Conservation (phyloP, 73 alveolate species). For the Halteria grandinella region DNA sequence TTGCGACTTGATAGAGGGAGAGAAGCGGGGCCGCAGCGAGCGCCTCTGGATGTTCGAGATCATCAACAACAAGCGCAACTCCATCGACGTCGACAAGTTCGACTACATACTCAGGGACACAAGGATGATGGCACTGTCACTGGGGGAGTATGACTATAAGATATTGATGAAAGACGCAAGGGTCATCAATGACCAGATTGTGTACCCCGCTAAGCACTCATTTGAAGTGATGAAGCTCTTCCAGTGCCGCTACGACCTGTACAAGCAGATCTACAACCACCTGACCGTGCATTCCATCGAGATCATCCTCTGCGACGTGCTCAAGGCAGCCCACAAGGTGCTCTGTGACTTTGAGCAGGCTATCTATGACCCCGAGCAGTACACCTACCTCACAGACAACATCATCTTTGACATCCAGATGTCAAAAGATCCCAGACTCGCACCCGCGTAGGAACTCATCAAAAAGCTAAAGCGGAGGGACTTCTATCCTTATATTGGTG, state of each 20-base stretch:
- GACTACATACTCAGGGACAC: constrained; percentile 93
- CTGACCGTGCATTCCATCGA: constrained; percentile 57
- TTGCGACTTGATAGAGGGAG: constrained; percentile 76
- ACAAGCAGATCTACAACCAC: constrained; percentile 60
- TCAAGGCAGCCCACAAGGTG: constrained; percentile 51
- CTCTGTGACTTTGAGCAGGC: constrained; percentile 50
- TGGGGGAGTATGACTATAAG: constrained; percentile 72
- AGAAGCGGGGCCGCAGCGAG: constrained; percentile 34
- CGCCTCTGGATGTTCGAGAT: constrained; percentile 83
- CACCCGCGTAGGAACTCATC: constrained; percentile 47
- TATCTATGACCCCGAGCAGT: constrained; percentile 40
- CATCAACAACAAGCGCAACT: constrained; percentile 85
- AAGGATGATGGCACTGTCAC: constrained; percentile 68
- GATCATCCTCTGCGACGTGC: constrained; percentile 55
- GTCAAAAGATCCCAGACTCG: constrained; percentile 48
- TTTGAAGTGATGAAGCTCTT: constrained; percentile 44
- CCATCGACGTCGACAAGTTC: constrained; percentile 91
- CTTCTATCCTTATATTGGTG: constrained; percentile 60
- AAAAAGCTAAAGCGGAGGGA: constrained; percentile 59
- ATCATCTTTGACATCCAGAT: constrained; percentile 43
- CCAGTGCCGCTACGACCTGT: constrained; percentile 56
- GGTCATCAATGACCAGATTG: constrained; percentile 80
- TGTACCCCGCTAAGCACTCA: constrained; percentile 71
- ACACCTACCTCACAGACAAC: constrained; percentile 58
- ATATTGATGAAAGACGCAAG: constrained; percentile 75